Evolutionary conservation across 768 basidiomycete species (phyloP).

Genomic region (Termitomyces titanicus): DNA sequence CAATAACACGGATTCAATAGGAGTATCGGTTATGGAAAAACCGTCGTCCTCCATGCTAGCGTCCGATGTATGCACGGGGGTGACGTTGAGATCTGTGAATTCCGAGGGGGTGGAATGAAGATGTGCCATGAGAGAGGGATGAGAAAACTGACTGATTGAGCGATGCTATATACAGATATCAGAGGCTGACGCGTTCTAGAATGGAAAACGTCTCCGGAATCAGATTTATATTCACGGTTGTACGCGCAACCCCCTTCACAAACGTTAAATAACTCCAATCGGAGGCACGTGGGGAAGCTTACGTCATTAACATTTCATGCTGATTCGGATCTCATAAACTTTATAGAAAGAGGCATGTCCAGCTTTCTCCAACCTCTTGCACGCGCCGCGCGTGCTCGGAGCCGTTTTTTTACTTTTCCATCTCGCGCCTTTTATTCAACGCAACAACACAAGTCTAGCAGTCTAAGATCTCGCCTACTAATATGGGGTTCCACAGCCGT

Average conservation of each 20-base stretch:
- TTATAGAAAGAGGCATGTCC: slow-evolving; percentile 1
- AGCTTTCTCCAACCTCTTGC: slow-evolving; percentile 11
- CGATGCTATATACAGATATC: neutral
- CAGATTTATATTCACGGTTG: too few relatives aligned
- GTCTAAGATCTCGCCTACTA: neutral
- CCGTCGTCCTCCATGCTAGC: slow-evolving; percentile 58
- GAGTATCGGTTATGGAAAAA: slow-evolving; percentile 37
- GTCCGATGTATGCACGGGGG: slow-evolving; percentile 3
- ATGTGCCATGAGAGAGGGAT: slow-evolving; percentile 2
- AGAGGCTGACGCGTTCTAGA: slow-evolving; percentile 14
- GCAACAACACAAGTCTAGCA: neutral
- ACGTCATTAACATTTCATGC: slow-evolving; percentile 2
- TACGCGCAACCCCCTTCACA: slow-evolving; percentile 9
- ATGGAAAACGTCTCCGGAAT: neutral
- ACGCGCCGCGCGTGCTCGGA: slow-evolving; percentile 7
- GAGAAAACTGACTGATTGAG: slow-evolving; percentile 8
- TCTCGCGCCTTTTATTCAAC: slow-evolving; percentile 2
- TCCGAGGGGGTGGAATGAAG: slow-evolving; percentile 2
- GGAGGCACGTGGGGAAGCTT: slow-evolving; percentile 3
- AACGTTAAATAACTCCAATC: neutral
- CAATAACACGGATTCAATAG: slow-evolving; percentile 33
- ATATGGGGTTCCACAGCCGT: slow-evolving; percentile 14
- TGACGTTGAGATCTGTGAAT: neutral
- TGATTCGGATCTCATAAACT: too few relatives aligned
- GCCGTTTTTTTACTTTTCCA: slow-evolving; percentile 4